phyloP scores from a whole-genome alignment of 2,329 filamentous ascomycete species.

The Thelonectria discophora region DNA sequence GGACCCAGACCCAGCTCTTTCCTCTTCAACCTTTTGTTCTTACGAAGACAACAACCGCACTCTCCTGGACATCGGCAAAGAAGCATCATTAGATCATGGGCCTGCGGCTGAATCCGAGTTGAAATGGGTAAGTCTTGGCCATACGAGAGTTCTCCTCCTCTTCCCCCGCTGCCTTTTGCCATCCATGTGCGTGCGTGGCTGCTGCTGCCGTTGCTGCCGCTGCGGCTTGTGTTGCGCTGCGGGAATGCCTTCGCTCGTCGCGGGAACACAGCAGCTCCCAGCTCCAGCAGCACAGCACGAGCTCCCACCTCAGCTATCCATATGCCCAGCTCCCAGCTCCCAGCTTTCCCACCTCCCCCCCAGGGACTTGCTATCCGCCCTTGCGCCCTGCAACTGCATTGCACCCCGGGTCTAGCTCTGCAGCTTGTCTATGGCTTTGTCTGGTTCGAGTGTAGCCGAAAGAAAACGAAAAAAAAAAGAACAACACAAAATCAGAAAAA shows the following conservation, averaged over 20 bases:
- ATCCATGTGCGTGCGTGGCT: neutral
- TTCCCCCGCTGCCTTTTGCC: conserved; percentile 22
- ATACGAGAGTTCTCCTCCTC: conserved; percentile 33
- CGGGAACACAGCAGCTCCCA: conserved; percentile 13
- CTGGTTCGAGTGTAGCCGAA: conserved; percentile 7
- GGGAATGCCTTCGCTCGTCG: conserved; percentile 41
- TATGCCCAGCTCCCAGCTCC: neutral
- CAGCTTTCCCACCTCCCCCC: no score
- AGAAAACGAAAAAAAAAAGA: conserved; percentile 5
- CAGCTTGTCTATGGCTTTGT: neutral
- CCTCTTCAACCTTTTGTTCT: conserved; percentile 14
- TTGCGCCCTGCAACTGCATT: conserved; percentile 5
- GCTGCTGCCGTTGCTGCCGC: neutral
- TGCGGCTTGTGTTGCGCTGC: conserved; percentile 30
- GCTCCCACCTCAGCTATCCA: neutral
- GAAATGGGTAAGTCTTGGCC: conserved; percentile 47
- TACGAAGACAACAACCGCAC: conserved; percentile 11
- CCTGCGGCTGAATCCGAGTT: conserved; percentile 42
- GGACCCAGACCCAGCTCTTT: conserved; percentile 4
- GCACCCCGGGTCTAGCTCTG: conserved; percentile 1
- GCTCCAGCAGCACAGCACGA: neutral
- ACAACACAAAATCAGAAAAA: conserved; percentile 11
- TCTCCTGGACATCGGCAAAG: conserved; percentile 34
- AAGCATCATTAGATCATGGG: conserved; percentile 44
- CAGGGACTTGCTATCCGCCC: no score